phyloP scores from a whole-genome alignment of 116 monocot species.

The Posidonia oceanica region DNA sequence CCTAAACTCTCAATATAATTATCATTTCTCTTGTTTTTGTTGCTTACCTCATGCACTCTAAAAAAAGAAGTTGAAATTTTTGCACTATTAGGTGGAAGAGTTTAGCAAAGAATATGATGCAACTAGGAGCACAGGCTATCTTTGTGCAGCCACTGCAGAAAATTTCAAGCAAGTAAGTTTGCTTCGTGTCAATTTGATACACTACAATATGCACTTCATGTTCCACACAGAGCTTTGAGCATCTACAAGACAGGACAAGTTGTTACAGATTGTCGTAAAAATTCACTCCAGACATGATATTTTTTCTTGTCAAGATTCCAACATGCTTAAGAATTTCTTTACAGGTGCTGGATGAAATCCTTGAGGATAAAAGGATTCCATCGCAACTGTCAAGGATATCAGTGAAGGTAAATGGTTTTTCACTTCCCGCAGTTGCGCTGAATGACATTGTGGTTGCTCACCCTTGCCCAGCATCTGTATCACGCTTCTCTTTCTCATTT shows the following conservation, averaged over 20 bases:
- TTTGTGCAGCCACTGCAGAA: slow-evolving; percentile 75
- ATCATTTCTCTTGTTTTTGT: no score
- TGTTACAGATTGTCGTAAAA: no score
- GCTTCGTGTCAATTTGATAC: background rate
- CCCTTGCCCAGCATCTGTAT: slow-evolving; percentile 86
- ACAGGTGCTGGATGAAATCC: slow-evolving; percentile 79
- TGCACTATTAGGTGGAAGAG: slow-evolving; percentile 43
- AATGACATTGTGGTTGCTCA: slow-evolving; percentile 78
- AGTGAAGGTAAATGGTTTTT: slow-evolving; percentile 39
- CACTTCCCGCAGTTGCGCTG: slow-evolving; percentile 41
- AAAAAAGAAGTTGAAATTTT: no score
- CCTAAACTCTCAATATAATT: no score
- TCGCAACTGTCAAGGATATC: slow-evolving; percentile 61
- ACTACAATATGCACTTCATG: background rate
- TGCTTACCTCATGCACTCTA: no score
- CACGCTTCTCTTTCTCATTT: slow-evolving; percentile 94
- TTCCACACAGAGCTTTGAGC: background rate
- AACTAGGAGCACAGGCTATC: slow-evolving; percentile 94
- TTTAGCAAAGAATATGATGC: slow-evolving; percentile 79
- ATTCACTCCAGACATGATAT: background rate
- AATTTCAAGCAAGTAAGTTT: slow-evolving; percentile 76
- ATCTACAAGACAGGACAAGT: no score
- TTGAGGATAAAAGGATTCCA: slow-evolving; percentile 36
- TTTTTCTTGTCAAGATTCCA: background rate
- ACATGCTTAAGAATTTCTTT: slow-evolving; percentile 1